phyloP scores from a whole-genome alignment of 768 basidiomycete species.

The Hericium coralloides region DNA sequence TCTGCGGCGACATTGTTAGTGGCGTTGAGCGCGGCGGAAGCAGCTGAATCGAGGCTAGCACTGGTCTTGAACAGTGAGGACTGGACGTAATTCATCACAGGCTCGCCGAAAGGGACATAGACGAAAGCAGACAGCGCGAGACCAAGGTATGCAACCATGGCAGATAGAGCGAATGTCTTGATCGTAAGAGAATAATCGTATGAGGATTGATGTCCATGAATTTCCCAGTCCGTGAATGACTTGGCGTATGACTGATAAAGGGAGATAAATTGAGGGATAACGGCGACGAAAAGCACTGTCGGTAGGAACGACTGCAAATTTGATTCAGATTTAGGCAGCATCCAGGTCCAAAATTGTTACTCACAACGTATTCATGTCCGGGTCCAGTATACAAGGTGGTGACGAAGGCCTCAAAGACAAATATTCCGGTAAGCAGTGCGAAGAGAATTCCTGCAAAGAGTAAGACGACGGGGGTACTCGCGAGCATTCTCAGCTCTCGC shows the following conservation, averaged over 20 bases:
- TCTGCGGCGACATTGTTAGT: conserved; percentile 19
- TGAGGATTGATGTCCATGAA: conserved; percentile 73
- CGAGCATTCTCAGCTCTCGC: conserved; percentile 57
- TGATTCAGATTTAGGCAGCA: background rate
- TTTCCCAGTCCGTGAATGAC: conserved; percentile 81
- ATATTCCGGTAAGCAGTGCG: conserved; percentile 69
- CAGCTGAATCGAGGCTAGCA: conserved; percentile 5
- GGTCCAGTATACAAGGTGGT: conserved; percentile 84
- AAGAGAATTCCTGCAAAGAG: conserved; percentile 64
- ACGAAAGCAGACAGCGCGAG: conserved; percentile 92
- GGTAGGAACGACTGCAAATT: conserved; percentile 60
- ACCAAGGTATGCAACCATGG: conserved; percentile 85
- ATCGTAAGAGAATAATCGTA: conserved; percentile 75
- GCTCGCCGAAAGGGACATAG: conserved; percentile 89
- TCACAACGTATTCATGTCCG: conserved; percentile 67
- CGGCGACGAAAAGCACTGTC: conserved; percentile 69
- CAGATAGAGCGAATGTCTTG: conserved; percentile 85
- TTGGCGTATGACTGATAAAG: conserved; percentile 63
- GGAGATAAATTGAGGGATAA: conserved; percentile 74
- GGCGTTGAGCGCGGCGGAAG: conserved; percentile 8
- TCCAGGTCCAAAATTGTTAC: conserved; percentile 19
- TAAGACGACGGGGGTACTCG: conserved; percentile 63
- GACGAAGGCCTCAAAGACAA: conserved; percentile 86
- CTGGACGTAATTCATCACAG: conserved; percentile 56
- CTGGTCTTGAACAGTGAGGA: conserved; percentile 17